Evolutionary conservation across 805 yeast genomes (phyloP), one percentile per base, ranked within the genome.

Genomic region (Lipomyces kockii): DNA sequence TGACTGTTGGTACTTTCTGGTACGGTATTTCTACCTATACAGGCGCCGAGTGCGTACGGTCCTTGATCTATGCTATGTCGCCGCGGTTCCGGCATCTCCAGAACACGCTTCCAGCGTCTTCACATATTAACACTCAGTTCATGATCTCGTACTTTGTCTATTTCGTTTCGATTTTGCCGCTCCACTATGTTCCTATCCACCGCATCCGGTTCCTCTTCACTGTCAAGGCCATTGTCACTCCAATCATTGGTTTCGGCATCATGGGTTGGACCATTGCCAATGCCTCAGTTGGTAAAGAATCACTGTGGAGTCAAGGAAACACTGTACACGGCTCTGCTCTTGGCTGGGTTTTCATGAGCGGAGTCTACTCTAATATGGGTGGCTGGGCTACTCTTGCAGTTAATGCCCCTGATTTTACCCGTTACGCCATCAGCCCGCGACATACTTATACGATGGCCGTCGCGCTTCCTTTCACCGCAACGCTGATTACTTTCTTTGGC

Each of bases 261-360:
- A 58, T 73, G 46, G 69, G 35, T 75, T 78, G 68, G 80, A 63
- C 87, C 70, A 78, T 81, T 9, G 80, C 87, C 1, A 91, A 97
- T 32, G 85, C 86, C 63, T 97, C 97, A 52, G 86, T 86, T 51
- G 97, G 97, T 29, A 87, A 88, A 1, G 87, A 89, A 32, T 84
- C 65, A 11, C 32, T 60, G 58, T 67, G 71, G 68, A 77, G 20
- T 65, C 88, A 87, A 71, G 79, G 81, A 6, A 80, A 87, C 2
- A 74, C 80, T 0, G 77, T 89, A n/a, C 76, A 79, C 25, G 90
- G 92, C 8, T 79, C 87, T 14, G 89, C 79, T 1, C 85, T 88
- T 71, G 92, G 86, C 32, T 92, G 98, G 98, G 91, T 90, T 0
- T 92, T 91, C 76, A 90, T 92, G 97, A 89, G 87, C 27, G 65